A percentile compares a stretch with the other conserved stretches of the same genome.
Conservation (phyloP, 2,329 filamentous ascomycete genomes). For the Orbilia blumenaviensis region DNA sequence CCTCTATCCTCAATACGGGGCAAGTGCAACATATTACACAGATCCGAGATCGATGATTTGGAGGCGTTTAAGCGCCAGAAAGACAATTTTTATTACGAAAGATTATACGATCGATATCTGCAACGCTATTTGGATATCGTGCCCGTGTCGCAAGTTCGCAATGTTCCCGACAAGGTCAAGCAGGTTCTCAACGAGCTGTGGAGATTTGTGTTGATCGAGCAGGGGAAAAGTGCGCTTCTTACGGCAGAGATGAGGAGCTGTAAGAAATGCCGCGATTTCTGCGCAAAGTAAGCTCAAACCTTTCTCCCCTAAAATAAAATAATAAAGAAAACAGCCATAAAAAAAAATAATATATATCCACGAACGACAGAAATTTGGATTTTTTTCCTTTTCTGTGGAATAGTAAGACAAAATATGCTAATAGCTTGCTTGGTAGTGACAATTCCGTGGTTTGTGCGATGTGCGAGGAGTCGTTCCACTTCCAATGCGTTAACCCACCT, state of each 20-base stretch:
- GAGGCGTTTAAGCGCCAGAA: slow-evolving; percentile 84
- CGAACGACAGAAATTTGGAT: too few relatives aligned
- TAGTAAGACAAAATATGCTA: background rate
- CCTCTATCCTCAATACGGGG: slow-evolving; percentile 91
- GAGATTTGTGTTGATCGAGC: slow-evolving; percentile 95
- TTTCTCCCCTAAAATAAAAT: background rate
- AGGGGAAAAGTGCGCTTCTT: slow-evolving; percentile 90
- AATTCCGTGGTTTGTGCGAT: slow-evolving; percentile 52
- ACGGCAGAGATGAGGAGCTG: slow-evolving; percentile 95
- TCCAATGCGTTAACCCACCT: slow-evolving; percentile 94
- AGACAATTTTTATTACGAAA: slow-evolving; percentile 96
- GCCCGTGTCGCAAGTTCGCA: slow-evolving; percentile 89
- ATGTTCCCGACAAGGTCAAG: slow-evolving; percentile 93
- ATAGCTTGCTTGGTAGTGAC: slow-evolving; percentile 33
- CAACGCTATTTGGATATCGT: slow-evolving; percentile 98
- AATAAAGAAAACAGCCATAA: too few relatives aligned
- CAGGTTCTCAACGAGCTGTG: slow-evolving; percentile 94
- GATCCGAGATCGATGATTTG: slow-evolving; percentile 82
- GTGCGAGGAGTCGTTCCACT: slow-evolving; percentile 77
- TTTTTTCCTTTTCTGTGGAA: background rate
- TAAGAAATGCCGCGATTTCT: slow-evolving; percentile 90
- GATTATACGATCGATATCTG: slow-evolving; percentile 97
- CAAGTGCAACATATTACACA: slow-evolving; percentile 89
- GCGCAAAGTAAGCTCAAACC: slow-evolving; percentile 75
- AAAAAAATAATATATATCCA: too few relatives aligned